These are phyloP conservation scores for Goniomonas avonlea DNA, from an alignment of 78 protist species.

Conservation along the genomic window DNA sequence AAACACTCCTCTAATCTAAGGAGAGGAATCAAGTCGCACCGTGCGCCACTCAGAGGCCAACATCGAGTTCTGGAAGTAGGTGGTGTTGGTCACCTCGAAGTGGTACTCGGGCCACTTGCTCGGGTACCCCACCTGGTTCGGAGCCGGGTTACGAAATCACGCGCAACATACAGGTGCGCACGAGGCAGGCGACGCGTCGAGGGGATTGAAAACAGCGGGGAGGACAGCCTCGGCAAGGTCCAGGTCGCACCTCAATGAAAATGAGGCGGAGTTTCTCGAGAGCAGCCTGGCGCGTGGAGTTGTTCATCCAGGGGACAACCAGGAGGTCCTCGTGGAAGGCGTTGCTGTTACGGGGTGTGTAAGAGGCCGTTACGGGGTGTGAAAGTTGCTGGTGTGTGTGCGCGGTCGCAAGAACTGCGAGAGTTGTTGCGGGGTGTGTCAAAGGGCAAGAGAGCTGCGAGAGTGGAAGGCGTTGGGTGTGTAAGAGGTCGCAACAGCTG, in stretches of 20 bases:
- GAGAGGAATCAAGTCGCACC: not conserved
- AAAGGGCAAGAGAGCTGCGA: too few relatives aligned
- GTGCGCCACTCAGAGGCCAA: not conserved
- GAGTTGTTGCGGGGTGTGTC: too few relatives aligned
- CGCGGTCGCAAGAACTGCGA: too few relatives aligned
- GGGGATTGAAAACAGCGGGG: not conserved
- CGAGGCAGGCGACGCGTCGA: too few relatives aligned
- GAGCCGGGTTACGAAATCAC: not conserved
- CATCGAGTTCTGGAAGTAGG: slow-evolving; percentile 22
- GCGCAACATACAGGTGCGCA: too few relatives aligned
- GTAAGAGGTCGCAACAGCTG: too few relatives aligned
- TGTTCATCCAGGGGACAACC: not conserved
- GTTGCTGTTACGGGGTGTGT: too few relatives aligned
- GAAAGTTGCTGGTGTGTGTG: too few relatives aligned
- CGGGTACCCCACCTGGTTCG: not conserved
- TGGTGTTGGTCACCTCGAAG: not conserved
- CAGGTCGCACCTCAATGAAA: slow-evolving; percentile 16
- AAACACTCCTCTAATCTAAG: not conserved
- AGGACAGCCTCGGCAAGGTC: not conserved
- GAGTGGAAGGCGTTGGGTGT: too few relatives aligned
- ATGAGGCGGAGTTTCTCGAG: slow-evolving; percentile 15
- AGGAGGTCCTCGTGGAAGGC: slow-evolving; percentile 5
- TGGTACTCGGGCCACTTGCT: not conserved
- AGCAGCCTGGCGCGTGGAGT: not conserved
- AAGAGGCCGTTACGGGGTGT: too few relatives aligned